A percentile compares a stretch with the other conserved stretches of the same genome.
Conservation (phyloP, 2,329 filamentous ascomycete species). For the Remersonia thermophila region DNA sequence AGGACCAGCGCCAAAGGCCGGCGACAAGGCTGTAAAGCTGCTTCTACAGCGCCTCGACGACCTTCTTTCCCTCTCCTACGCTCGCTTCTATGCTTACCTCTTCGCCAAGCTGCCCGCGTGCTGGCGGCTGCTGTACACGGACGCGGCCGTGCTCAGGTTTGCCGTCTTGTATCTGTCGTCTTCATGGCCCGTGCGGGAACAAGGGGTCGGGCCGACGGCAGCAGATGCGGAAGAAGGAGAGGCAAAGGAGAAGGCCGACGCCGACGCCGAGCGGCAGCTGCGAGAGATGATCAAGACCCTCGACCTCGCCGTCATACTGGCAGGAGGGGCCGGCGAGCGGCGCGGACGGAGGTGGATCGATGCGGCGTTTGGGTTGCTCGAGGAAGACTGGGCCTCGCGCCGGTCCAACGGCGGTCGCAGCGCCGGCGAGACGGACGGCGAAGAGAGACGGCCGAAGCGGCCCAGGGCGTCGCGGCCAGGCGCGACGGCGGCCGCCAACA, state of each 20-base stretch:
- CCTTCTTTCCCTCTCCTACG: constrained; percentile 45
- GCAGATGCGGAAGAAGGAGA: too few relatives aligned
- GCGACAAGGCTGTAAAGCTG: too few relatives aligned
- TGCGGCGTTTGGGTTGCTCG: constrained; percentile 33
- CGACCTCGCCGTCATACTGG: constrained; percentile 65
- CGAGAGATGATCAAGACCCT: constrained; percentile 50
- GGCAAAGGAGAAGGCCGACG: background rate
- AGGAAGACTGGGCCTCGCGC: constrained; percentile 16
- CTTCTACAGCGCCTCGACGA: constrained; percentile 36
- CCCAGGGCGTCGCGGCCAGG: too few relatives aligned
- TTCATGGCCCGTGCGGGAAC: background rate
- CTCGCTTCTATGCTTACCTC: constrained; percentile 57
- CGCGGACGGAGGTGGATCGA: constrained; percentile 43
- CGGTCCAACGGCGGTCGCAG: too few relatives aligned
- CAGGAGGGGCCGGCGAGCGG: constrained; percentile 45
- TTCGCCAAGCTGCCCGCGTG: constrained; percentile 53
- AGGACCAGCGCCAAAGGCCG: too few relatives aligned
- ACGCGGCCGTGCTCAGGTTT: constrained; percentile 55
- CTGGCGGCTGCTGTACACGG: constrained; percentile 62
- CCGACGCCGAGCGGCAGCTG: constrained; percentile 24
- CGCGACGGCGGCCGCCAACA: background rate
- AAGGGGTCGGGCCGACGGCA: too few relatives aligned
- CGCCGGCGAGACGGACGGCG: background rate
- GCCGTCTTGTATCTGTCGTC: constrained; percentile 21
- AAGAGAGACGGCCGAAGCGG: background rate